These are phyloP conservation scores for Aspergillus campestris DNA, from an alignment of 495 filamentous ascomycete genomes.

Conservation along the genomic window DNA sequence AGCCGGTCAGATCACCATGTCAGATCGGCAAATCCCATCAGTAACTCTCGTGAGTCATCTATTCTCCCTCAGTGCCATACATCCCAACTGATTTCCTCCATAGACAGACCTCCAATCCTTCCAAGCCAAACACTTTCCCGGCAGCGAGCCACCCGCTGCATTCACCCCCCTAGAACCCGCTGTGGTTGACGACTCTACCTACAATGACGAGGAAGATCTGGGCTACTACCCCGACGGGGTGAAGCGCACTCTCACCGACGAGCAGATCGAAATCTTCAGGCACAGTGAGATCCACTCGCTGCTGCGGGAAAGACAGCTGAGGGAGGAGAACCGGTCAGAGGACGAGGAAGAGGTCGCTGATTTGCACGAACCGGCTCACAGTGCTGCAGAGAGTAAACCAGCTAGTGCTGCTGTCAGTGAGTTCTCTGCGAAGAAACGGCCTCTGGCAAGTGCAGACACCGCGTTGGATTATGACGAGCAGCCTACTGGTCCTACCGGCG, in stretches of 20 bases:
- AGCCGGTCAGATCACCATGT: too few species aligned
- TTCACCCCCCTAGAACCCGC: not conserved
- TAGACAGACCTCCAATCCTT: slow-evolving; percentile 70
- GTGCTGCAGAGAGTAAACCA: not conserved
- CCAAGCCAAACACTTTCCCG: slow-evolving; percentile 55
- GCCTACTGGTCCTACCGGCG: not conserved
- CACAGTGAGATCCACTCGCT: slow-evolving; percentile 79
- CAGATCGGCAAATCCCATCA: too few species aligned
- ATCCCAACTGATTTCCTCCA: slow-evolving; percentile 9
- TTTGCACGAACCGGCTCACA: not conserved
- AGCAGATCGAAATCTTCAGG: slow-evolving; percentile 83
- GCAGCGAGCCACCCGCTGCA: slow-evolving; percentile 4
- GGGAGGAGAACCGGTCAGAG: slow-evolving; percentile 14
- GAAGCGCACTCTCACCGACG: slow-evolving; percentile 87
- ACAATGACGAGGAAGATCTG: slow-evolving; percentile 55
- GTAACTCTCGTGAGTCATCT: too few species aligned
- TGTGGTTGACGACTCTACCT: slow-evolving; percentile 22
- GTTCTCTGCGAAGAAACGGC: not conserved
- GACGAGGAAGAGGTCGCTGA: slow-evolving; percentile 9
- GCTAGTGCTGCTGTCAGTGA: not conserved
- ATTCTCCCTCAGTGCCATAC: not conserved
- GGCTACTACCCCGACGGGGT: slow-evolving; percentile 86
- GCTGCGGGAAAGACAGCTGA: slow-evolving; percentile 43
- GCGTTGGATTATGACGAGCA: slow-evolving; percentile 10
- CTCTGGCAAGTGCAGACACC: not conserved